Conservation (phyloP, 2,329 filamentous ascomycete genomes). For the Talaromyces funiculosus region DNA sequence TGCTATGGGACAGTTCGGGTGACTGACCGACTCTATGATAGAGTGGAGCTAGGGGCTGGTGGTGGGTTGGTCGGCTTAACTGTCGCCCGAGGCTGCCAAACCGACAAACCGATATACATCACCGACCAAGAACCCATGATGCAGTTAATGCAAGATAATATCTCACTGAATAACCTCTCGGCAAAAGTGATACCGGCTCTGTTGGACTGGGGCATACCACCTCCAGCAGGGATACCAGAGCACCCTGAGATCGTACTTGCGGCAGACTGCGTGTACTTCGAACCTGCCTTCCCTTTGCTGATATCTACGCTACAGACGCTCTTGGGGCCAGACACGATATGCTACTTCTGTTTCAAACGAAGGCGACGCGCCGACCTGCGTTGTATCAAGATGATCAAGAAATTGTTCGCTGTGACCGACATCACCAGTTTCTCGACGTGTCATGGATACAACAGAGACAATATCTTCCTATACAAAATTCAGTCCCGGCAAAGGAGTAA, state of each 20-base stretch:
- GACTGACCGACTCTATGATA: constrained; percentile 33
- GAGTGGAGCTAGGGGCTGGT: constrained; percentile 86
- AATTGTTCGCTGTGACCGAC: constrained; percentile 59
- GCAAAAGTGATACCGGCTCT: constrained; percentile 60
- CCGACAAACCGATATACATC: constrained; percentile 60
- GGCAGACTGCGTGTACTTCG: constrained; percentile 95
- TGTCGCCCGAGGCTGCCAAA: constrained; percentile 51
- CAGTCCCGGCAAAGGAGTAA: constrained; percentile 15
- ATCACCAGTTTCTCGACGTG: constrained; percentile 51
- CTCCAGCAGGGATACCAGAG: constrained; percentile 33
- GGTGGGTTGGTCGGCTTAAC: constrained; percentile 75
- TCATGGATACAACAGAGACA: constrained; percentile 32
- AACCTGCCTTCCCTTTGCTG: constrained; percentile 86
- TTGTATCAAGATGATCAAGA: constrained; percentile 66
- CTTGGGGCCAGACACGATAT: constrained; percentile 59
- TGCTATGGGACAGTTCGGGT: not conserved
- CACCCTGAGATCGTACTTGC: constrained; percentile 79
- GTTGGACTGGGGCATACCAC: constrained; percentile 67
- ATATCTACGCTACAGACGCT: constrained; percentile 71
- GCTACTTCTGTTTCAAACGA: constrained; percentile 94
- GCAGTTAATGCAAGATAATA: constrained; percentile 78
- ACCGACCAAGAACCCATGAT: constrained; percentile 88
- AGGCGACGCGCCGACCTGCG: constrained; percentile 73
- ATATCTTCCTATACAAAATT: constrained; percentile 36
- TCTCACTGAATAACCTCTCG: constrained; percentile 68